Evolutionary conservation across 768 basidiomycete species (phyloP).

Genomic region (Mycena vitilis): DNA sequence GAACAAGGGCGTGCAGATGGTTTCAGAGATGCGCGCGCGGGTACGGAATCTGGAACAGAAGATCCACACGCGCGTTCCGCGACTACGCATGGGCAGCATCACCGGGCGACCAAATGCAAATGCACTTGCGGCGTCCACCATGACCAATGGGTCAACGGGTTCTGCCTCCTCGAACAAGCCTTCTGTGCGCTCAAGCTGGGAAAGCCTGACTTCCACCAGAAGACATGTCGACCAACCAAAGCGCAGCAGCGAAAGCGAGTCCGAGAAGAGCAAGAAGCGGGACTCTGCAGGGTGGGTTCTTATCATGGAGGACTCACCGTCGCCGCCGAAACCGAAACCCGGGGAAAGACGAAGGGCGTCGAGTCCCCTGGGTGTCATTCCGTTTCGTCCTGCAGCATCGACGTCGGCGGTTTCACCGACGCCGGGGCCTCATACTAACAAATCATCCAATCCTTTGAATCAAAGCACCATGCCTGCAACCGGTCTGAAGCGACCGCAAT

Average conservation of each 20-base stretch:
- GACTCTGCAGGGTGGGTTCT: slow-evolving; percentile 88
- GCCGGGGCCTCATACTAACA: slow-evolving; percentile 45
- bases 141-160: slow-evolving; percentile 50
- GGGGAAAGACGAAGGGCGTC: slow-evolving; percentile 70
- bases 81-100: slow-evolving; percentile 84
- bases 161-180: slow-evolving; percentile 42
- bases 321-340: slow-evolving; percentile 68
- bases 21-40: slow-evolving; percentile 89
- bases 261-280: slow-evolving; percentile 59
- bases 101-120: slow-evolving; percentile 63
- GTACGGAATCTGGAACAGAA: slow-evolving; percentile 87
- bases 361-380: slow-evolving; percentile 69
- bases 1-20: slow-evolving; percentile 92
- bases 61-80: slow-evolving; percentile 88
- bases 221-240: slow-evolving; percentile 57
- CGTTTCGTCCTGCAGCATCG: slow-evolving; percentile 62
- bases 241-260: slow-evolving; percentile 57
- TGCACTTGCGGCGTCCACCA: slow-evolving; percentile 47
- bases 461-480: slow-evolving; percentile 56
- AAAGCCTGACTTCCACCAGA: slow-evolving; percentile 50
- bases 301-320: slow-evolving; percentile 89
- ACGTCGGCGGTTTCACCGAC: slow-evolving; percentile 61
- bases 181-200: slow-evolving; percentile 51
- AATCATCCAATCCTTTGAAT: slow-evolving; percentile 52
- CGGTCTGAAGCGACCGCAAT: slow-evolving; percentile 73